A percentile compares a stretch with the other conserved stretches of the same genome.
These are phyloP conservation scores for Citrus inodora DNA, from an alignment of 345 rosid species.

Conservation along the genomic window DNA sequence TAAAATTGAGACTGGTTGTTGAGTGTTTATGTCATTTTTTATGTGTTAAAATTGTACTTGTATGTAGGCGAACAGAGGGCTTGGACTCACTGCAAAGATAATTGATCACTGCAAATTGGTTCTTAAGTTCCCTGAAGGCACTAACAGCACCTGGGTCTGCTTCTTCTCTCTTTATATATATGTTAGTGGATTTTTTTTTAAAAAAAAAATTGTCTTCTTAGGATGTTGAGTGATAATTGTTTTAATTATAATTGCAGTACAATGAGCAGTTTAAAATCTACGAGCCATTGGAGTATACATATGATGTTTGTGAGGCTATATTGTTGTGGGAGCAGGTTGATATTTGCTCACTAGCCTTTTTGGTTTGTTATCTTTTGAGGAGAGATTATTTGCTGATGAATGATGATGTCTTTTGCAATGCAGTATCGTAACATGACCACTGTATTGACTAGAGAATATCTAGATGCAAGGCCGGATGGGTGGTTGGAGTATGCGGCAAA, in stretches of 20 bases:
- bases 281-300: constrained; percentile 88
- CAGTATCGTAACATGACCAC: constrained; percentile 99
- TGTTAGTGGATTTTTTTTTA: neutral
- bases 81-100: constrained; percentile 73
- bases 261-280: constrained; percentile 78
- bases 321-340: constrained; percentile 96
- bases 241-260: constrained; percentile 48
- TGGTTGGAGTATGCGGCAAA: constrained; percentile 94
- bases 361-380: neutral
- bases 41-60: neutral
- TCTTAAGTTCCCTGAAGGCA: constrained; percentile 89
- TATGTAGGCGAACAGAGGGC: constrained; percentile 79
- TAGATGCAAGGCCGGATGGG: constrained; percentile 87
- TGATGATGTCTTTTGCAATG: constrained; percentile 29
- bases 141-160: constrained; percentile 93
- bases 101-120: constrained; percentile 74
- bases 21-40: neutral
- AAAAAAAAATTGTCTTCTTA: neutral
- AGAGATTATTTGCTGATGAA: constrained; percentile 12
- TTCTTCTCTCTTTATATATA: constrained; percentile 11
- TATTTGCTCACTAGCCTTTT: constrained; percentile 5
- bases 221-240: constrained; percentile 6
- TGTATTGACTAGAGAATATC: constrained; percentile 87
- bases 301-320: constrained; percentile 84
- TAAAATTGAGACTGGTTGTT: neutral